These are phyloP conservation scores for Betula pendula DNA, from an alignment of 306 rosid genomes.

Conservation along the genomic window DNA sequence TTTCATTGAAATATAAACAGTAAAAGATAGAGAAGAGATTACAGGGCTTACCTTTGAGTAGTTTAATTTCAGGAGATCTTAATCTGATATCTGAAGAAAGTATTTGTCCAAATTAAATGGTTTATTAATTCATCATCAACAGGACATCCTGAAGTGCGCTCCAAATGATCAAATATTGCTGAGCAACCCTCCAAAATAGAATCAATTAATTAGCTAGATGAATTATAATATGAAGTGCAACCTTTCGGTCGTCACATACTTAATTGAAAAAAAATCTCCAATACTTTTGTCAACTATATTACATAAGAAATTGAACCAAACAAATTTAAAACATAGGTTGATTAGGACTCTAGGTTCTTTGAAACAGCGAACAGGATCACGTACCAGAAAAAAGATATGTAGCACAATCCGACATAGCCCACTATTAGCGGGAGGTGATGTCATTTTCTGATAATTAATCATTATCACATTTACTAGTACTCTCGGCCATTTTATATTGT, in stretches of 20 bases:
- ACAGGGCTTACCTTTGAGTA: no score
- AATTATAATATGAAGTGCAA: background rate
- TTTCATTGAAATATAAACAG: no score
- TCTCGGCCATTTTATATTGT: background rate
- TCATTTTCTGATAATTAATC: conserved; percentile 23
- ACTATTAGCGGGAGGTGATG: conserved; percentile 19
- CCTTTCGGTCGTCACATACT: background rate
- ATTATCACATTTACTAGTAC: background rate
- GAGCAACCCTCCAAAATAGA: background rate
- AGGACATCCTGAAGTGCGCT: background rate
- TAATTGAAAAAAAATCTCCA: background rate
- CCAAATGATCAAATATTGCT: background rate
- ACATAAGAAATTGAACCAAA: background rate
- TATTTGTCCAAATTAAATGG: background rate
- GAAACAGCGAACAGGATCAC: no score
- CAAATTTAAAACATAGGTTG: background rate
- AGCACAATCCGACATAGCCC: conserved; percentile 23
- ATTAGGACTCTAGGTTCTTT: no score
- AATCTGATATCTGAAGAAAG: background rate
- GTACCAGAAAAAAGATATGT: conserved; percentile 23
- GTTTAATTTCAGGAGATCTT: no score
- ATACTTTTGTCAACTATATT: background rate
- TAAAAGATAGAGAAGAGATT: no score
- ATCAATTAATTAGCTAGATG: background rate
- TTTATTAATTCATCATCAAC: no score